Evolutionary conservation across 345 rosid species (phyloP).

Genomic region (Reutealis trisperma): DNA sequence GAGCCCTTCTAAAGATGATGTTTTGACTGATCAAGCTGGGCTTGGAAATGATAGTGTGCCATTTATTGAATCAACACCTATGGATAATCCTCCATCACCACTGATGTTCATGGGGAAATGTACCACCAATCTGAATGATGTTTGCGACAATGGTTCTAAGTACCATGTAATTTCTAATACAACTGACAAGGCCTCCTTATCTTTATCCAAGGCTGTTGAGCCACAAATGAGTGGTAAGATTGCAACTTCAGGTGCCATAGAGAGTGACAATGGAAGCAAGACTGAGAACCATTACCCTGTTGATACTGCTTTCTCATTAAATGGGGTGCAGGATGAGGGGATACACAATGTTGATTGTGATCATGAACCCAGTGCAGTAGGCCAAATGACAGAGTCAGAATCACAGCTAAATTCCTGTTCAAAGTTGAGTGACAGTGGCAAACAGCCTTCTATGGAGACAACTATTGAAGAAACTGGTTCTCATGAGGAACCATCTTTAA

Average conservation of each 20-base stretch:
- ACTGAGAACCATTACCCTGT: constrained; percentile 1
- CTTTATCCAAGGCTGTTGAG: constrained; percentile 8
- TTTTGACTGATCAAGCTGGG: constrained; percentile 27
- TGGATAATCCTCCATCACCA: constrained; percentile 9
- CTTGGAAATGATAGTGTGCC: constrained; percentile 10
- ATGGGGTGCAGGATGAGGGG: neutral
- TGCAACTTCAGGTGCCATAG: constrained; percentile 7
- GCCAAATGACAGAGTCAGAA: neutral
- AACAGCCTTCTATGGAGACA: constrained; percentile 8
- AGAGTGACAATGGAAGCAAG: constrained; percentile 13
- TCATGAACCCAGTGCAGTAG: constrained; percentile 11
- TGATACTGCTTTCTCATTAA: constrained; percentile 1
- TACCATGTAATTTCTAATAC: constrained; percentile 10
- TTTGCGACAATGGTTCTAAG: constrained; percentile 10
- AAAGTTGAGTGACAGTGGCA: neutral
- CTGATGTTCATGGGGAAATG: constrained; percentile 13
- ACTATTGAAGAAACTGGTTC: constrained; percentile 20
- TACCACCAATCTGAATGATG: neutral
- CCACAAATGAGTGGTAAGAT: constrained; percentile 1
- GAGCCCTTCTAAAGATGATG: neutral
- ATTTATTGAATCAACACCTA: constrained; percentile 9
- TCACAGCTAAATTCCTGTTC: constrained; percentile 8
- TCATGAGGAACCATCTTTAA: neutral
- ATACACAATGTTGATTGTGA: neutral
- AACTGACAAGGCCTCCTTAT: constrained; percentile 10